Evolutionary conservation across 352 stramenopile genomes (phyloP), one percentile per base, ranked within the genome.

Genomic region (Peronosclerospora sorghi): DNA sequence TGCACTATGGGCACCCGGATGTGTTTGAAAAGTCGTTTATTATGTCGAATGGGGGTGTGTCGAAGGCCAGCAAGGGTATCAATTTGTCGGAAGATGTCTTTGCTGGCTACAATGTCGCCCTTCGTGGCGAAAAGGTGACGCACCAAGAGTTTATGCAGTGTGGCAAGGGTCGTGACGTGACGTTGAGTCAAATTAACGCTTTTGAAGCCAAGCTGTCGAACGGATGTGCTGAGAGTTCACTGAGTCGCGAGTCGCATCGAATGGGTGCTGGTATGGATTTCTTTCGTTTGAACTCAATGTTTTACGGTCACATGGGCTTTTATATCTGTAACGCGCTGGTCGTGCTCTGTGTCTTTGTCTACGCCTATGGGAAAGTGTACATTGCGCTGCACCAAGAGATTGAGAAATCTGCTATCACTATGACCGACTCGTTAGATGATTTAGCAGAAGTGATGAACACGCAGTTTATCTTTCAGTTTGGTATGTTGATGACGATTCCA

Each of bases 31-130:
- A 92, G 59, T 67, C 76, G 21, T 91, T 89, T 32, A 59, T 87
- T 8, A 94, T 92, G 78, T 76, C 63, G 18, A 86, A 82, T 40
- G 82, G 82, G 40, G 78, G 82, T 24, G 76, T 90, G 12, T 87
- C 80, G 15, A 94, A 92, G 61, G 79, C 82, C 1, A 89, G 72
- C 46, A 80, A 81, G 29, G 79, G 82, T n/a, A 89, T 93, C 57
- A 91, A 94, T 62, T 45, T 94, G 45, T 93, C 79, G 0, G 82
- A 94, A 58, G 82, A 93, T 68, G 81, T 92, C 4, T 94, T 94
- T 37, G n/a, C n/a, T n/a, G 82, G 82, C 5, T 94, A 91, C 60
- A 92, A 92, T 32, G 68, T 67, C 21, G 66, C 73, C 5, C 58
- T 94, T 37, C 73, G 82, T 45, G 82, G 82, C 10, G 78, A 83